These are phyloP conservation scores for Pueraria montana DNA, from an alignment of 306 rosid genomes.

Conservation along the genomic window DNA sequence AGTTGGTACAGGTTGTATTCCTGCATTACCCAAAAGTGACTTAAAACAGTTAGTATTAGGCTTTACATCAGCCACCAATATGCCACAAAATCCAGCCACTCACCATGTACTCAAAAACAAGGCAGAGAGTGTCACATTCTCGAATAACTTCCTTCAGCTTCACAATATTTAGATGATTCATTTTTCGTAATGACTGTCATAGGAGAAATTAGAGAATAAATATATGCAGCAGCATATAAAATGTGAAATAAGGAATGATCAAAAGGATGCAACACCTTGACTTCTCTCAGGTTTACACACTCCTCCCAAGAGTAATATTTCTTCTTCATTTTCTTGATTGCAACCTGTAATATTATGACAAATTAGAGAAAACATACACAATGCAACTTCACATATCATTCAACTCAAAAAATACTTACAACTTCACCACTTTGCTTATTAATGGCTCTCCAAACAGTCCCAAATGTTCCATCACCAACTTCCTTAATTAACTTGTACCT, in stretches of 20 bases:
- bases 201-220: constrained; percentile 25
- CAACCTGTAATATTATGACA: constrained; percentile 69
- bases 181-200: constrained; percentile 79
- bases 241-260: background rate
- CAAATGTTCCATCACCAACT: constrained; percentile 98
- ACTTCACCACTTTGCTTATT: constrained; percentile 91
- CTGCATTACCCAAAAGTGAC: constrained; percentile 52
- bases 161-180: constrained; percentile 92
- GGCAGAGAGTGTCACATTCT: constrained; percentile 83
- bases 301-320: constrained; percentile 96
- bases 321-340: constrained; percentile 96
- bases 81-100: constrained; percentile 42
- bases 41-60: constrained; percentile 21
- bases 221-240: constrained; percentile 28
- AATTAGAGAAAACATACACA: constrained; percentile 28
- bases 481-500: constrained; percentile 97
- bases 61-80: background rate
- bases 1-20: constrained; percentile 92
- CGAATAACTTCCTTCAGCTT: constrained; percentile 96
- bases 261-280: constrained; percentile 68
- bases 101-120: constrained; percentile 97
- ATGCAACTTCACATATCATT: background rate
- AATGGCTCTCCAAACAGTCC: constrained; percentile 96
- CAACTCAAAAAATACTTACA: constrained; percentile 63
- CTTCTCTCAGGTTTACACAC: constrained; percentile 94